Evolutionary conservation across 306 rosid species (phyloP).

Genomic region (Fragaria nilgerrensis): DNA sequence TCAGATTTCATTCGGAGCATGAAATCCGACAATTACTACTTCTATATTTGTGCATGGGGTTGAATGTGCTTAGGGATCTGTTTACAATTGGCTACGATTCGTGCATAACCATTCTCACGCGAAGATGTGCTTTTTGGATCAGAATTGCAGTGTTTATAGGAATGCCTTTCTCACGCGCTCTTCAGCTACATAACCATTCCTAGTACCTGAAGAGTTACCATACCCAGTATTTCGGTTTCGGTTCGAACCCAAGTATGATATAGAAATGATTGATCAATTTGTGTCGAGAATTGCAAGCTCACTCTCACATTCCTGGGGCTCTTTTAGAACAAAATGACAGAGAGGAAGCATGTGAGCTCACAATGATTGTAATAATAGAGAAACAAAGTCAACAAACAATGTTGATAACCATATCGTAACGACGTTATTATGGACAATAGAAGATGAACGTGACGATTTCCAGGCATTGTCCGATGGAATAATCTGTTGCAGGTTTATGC

Average conservation of each 20-base stretch:
- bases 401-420: neutral
- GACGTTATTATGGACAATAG: neutral
- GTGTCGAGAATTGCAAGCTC: neutral
- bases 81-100: too few relatives aligned
- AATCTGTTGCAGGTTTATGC: neutral
- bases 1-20: neutral
- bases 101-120: too few relatives aligned
- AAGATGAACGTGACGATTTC: neutral
- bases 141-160: neutral
- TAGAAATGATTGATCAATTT: neutral
- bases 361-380: neutral
- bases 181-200: too few relatives aligned
- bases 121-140: neutral
- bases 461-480: neutral
- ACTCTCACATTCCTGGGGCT: neutral
- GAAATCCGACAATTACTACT: neutral
- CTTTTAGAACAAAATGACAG: neutral
- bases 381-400: neutral
- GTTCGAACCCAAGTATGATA: neutral
- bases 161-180: neutral
- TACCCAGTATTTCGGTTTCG: neutral
- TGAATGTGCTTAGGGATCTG: neutral
- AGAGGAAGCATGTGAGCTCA: neutral
- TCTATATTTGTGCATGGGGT: neutral
- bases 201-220: too few relatives aligned